Conservation (phyloP, 2,329 filamentous ascomycete genomes). For the Fusarium redolens region DNA sequence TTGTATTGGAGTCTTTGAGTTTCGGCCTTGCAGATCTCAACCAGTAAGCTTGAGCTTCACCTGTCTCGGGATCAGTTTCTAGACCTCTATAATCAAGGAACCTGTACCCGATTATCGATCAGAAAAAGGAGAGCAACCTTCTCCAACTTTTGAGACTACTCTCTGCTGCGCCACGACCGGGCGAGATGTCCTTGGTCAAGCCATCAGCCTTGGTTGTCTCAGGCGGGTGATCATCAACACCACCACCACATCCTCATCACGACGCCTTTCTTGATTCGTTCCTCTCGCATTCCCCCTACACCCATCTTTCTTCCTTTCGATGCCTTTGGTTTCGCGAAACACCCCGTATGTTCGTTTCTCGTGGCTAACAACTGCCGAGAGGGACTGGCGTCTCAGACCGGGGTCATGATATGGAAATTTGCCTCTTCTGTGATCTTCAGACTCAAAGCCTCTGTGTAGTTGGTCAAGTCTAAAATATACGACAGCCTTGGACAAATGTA, state of each 20-base stretch:
- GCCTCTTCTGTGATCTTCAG: not conserved
- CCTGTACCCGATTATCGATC: slow-evolving; percentile 13
- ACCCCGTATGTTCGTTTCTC: slow-evolving; percentile 12
- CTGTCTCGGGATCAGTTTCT: slow-evolving; percentile 18
- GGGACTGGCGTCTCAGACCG: slow-evolving; percentile 13
- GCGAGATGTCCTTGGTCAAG: slow-evolving; percentile 25
- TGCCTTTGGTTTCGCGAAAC: slow-evolving; percentile 15
- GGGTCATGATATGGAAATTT: not conserved
- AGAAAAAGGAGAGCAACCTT: slow-evolving; percentile 2
- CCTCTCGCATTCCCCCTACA: slow-evolving; percentile 29
- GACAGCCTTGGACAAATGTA: slow-evolving; percentile 18
- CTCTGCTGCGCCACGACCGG: slow-evolving; percentile 29
- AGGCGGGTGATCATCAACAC: slow-evolving; percentile 45
- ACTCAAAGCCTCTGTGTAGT: not conserved
- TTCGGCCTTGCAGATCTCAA: slow-evolving; percentile 12
- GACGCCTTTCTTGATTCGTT: slow-evolving; percentile 34
- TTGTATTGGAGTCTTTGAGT: slow-evolving; percentile 12
- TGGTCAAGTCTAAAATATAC: not conserved
- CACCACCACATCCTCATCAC: slow-evolving; percentile 32
- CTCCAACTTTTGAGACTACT: slow-evolving; percentile 12
- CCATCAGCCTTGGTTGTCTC: slow-evolving; percentile 42
- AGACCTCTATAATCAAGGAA: slow-evolving; percentile 9
- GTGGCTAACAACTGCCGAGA: slow-evolving; percentile 37
- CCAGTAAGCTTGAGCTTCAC: slow-evolving; percentile 9
- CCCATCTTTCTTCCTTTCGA: slow-evolving; percentile 16